A percentile compares a stretch with the other conserved stretches of the same genome.
Evolutionary conservation across 441 rosid genomes (phyloP).

Genomic region (Croton setiger): DNA sequence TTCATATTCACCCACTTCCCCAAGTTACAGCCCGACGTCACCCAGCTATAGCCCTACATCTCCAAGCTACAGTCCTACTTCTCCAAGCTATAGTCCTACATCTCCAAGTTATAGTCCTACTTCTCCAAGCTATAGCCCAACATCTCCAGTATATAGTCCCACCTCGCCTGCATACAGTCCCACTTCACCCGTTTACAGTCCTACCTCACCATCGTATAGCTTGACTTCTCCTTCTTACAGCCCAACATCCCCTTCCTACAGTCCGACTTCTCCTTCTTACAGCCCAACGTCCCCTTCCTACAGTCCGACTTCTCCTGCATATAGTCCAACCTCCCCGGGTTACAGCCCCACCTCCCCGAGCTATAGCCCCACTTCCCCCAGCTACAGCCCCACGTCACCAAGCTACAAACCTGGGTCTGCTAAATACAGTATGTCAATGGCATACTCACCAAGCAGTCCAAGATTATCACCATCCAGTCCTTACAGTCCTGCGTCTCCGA

Average conservation of each 20-base stretch:
- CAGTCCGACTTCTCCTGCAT: slow-evolving; percentile 74
- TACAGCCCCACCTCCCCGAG: slow-evolving; percentile 53
- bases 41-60: slow-evolving; percentile 91
- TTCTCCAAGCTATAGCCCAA: slow-evolving; percentile 73
- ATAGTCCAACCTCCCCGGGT: slow-evolving; percentile 65
- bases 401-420: slow-evolving; percentile 77
- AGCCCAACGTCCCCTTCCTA: slow-evolving; percentile 83
- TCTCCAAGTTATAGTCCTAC: slow-evolving; percentile 81
- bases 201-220: slow-evolving; percentile 63
- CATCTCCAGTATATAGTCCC: slow-evolving; percentile 83
- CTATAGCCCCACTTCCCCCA: too few relatives aligned
- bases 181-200: slow-evolving; percentile 70
- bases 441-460: slow-evolving; percentile 95
- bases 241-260: slow-evolving; percentile 54
- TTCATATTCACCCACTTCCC: slow-evolving; percentile 82
- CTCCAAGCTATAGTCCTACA: slow-evolving; percentile 77
- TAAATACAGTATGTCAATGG: slow-evolving; percentile 63
- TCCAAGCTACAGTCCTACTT: slow-evolving; percentile 61
- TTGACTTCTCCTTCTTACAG: slow-evolving; percentile 47
- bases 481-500: slow-evolving; percentile 92
- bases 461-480: slow-evolving; percentile 88
- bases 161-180: slow-evolving; percentile 84
- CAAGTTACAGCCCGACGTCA: slow-evolving; percentile 77
- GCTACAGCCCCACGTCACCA: too few relatives aligned
- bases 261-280: slow-evolving; percentile 76